Base-by-base conservation (phyloP, 768 basidiomycete genomes). In the Leccinum ochraceum region DNA sequence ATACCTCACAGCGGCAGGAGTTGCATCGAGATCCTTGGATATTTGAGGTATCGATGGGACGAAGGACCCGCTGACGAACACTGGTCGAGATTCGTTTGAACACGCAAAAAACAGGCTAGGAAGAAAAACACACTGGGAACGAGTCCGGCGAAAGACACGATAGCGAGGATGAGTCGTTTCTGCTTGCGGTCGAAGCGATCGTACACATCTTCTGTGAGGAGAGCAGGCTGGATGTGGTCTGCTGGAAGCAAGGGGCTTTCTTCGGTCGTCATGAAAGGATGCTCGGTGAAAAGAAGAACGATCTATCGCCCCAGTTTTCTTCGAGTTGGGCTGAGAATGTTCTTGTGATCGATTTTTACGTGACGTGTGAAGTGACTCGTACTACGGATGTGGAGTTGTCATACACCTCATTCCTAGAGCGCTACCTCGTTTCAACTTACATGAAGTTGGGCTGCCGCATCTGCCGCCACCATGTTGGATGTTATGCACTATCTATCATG, bases 1-100 rank as follows among this genome's bases (percentile, higher is more conserved):
- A 42, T 57, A 84, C 85, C 85, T 88, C 54, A 92, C 80, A 17
- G 87, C 71, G 16, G 81, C 65, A 0, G 80, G 80, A 0, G 88
- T 82, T 0, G 87, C 78, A 26, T 81, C 53, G 10, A 94, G 71
- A 60, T 94, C 90, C 28, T 71, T 73, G 8, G 90, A 84, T 50
- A 94, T 85, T 54, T 88, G 81, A 0, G 90, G 89, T 58, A 93
- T 88, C 0, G 86, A 85, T 0, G 90, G 90, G 3, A 90, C 79
- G 69, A 93, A 91, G 1, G 83, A 83, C 0, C 84, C 86, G 7
- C 83, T 76, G 0, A 88, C 84, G 60, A 93, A 85, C 39, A 88
- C 90, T 93, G 57, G 1, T 51, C 16, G 34, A 64, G 28, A 32
- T 37, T 48, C 24, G 51, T 14, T 22, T 53, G 28, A 34, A n/a